These are phyloP conservation scores for Lycium ferocissimum DNA, from an alignment of 257 asterid genomes.

Conservation along the genomic window DNA sequence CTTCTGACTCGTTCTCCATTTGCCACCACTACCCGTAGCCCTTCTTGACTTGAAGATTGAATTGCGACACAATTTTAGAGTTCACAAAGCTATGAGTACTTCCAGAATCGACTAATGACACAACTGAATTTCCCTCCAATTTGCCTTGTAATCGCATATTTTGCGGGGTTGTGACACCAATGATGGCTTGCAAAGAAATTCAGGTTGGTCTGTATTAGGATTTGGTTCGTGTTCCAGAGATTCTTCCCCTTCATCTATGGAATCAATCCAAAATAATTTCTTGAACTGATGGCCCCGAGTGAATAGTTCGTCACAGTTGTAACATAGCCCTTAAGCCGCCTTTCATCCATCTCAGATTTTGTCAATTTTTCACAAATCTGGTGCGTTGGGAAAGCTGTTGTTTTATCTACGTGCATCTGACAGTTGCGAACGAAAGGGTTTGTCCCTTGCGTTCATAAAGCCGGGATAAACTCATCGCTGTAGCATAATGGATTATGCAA, in stretches of 20 bases:
- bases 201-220: neutral
- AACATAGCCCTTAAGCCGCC: too few relatives aligned
- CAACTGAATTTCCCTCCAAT: neutral
- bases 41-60: neutral
- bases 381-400: too few relatives aligned
- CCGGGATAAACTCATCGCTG: too few relatives aligned
- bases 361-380: too few relatives aligned
- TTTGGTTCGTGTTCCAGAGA: neutral
- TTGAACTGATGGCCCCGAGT: neutral
- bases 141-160: neutral
- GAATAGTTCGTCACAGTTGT: neutral
- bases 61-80: neutral
- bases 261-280: neutral
- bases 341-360: too few relatives aligned
- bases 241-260: neutral
- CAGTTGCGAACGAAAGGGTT: too few relatives aligned
- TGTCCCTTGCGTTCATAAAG: too few relatives aligned
- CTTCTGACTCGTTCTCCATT: neutral
- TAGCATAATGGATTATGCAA: too few relatives aligned
- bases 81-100: neutral
- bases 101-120: neutral
- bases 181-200: neutral
- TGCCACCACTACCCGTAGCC: neutral
- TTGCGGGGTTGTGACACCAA: neutral
- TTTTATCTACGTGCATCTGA: too few relatives aligned